Base-by-base conservation (phyloP, 1,284 basidiomycete species). In the Papiliotrema laurentii region DNA sequence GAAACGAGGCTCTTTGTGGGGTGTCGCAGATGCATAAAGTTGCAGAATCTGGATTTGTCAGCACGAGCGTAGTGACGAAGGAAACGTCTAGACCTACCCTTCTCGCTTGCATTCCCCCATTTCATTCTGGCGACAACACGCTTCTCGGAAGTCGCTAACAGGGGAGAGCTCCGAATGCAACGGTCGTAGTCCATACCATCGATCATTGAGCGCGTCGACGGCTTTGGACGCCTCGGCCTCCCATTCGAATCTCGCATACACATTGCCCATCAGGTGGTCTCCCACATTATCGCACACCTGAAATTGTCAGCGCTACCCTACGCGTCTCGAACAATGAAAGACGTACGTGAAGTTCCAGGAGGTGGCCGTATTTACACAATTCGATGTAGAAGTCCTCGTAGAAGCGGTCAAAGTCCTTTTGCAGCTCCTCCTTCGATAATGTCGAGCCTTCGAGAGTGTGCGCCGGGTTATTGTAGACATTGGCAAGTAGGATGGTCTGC, bases 231-330 rank as follows among this genome's bases (percentile, higher is more conserved):
- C 96, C 69, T 99, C 96, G 0, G 92, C 91, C 75, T 99, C 96
- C 89, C 89, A 96, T 69, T 97, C 92, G 71, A 91, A 99, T 37
- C 96, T 82, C 11, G 93, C 96, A 69, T 99, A 99, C 1, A 99
- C 96, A 67, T 98, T 98, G 25, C 96, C 96, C 66, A 97, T 93
- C 38, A 99, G 79, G 72, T 99, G 96, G 70, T 98, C 96, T 24
- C 96, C 96, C 26, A 99, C 92, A 68, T 99, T 99, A 76, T 99
- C 96, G 71, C 96, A 99, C 6, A 99, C 88, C 84, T 90, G 60
- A 19, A 3, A 14, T 34, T 11, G 47, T 51, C 35, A 51, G 51
- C 38, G 44, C 13, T 14, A 16, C n/a, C 24, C 21, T 9, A 37
- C 31, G n/a, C 24, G 3, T 14, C 14, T 43, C 3, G 30, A 25